Conservation (phyloP, 1,139 yeast species). For the Saccharomyces hybrid region DNA sequence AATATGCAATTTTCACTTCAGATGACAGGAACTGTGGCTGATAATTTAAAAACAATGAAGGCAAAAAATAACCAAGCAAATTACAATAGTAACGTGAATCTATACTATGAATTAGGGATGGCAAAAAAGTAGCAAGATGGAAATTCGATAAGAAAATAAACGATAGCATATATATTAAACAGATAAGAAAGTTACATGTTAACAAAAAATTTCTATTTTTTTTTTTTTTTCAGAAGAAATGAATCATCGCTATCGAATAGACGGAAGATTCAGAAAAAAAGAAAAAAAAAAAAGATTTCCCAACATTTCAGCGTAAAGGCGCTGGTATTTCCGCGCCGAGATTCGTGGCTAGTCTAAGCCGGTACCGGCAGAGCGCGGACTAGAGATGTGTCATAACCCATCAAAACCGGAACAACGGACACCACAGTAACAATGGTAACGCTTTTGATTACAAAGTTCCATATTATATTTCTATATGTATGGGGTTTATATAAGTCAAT, state of each 20-base stretch:
- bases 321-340: not conserved
- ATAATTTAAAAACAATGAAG: not conserved
- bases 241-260: conserved; percentile 1
- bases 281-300: not conserved
- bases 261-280: not conserved
- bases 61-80: not conserved
- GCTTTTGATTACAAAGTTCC: not conserved
- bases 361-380: not conserved
- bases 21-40: not conserved
- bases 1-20: not conserved
- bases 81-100: not conserved
- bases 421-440: not conserved
- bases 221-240: not conserved
- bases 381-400: not conserved
- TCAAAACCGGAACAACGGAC: not conserved
- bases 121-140: not conserved
- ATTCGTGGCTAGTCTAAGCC: not conserved
- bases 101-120: not conserved
- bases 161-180: not conserved
- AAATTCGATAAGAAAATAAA: not conserved
- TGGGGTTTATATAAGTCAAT: not conserved
- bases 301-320: not conserved
- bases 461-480: not conserved
- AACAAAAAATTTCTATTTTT: not conserved
- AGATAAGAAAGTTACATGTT: not conserved